Percentiles rank a stretch among this genome's conserved stretches.
These are phyloP conservation scores for Aureobasidium sp. DNA, from an alignment of 2,329 filamentous ascomycete genomes.

Conservation along the genomic window DNA sequence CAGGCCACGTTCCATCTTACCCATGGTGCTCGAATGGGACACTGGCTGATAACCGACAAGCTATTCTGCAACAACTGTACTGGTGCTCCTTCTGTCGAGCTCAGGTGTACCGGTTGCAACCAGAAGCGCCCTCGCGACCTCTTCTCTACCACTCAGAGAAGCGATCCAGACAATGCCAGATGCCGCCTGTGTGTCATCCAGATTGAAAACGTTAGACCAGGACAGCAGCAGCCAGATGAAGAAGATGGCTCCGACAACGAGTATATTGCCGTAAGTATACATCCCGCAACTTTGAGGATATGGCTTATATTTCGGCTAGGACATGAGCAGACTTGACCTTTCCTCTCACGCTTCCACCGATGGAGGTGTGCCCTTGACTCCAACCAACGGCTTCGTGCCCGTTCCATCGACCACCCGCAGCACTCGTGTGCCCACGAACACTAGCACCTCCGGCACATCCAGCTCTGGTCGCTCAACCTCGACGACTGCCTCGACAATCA, in stretches of 20 bases:
- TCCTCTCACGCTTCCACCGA: neutral
- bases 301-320: neutral
- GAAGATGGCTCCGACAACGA: neutral
- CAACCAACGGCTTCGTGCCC: neutral
- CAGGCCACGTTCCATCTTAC: neutral
- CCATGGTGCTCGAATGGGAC: neutral
- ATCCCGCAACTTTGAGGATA: neutral
- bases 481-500: neutral
- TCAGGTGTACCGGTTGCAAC: constrained; percentile 1
- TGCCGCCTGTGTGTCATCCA: neutral
- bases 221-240: neutral
- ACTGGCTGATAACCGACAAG: neutral
- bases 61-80: constrained; percentile 2
- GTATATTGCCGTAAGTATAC: neutral
- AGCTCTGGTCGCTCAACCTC: neutral
- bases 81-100: neutral
- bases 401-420: neutral
- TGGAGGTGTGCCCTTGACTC: neutral
- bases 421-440: neutral
- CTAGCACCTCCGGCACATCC: neutral
- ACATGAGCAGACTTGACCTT: neutral
- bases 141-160: neutral
- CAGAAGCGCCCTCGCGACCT: neutral
- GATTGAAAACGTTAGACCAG: neutral
- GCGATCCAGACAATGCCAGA: neutral